phyloP scores from a whole-genome alignment of 148 eudicot genomes.

The Cornus florida region DNA sequence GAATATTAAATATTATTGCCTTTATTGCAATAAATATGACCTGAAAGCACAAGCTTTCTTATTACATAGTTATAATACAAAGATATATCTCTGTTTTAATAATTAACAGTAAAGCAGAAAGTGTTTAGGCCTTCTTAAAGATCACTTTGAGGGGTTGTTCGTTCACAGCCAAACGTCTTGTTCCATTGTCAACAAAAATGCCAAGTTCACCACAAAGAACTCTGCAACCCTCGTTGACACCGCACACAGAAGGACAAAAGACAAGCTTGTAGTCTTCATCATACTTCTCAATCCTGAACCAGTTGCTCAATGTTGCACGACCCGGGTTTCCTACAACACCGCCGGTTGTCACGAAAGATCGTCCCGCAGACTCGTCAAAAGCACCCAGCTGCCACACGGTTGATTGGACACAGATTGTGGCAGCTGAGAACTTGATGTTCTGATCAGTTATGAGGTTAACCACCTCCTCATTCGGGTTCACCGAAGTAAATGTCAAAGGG shows the following conservation, averaged over 20 bases:
- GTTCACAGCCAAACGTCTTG: constrained; percentile 27
- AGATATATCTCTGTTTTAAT: background rate
- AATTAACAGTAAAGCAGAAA: background rate
- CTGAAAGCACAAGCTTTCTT: too few relatives aligned
- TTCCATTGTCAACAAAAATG: constrained; percentile 29
- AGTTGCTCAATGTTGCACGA: constrained; percentile 17
- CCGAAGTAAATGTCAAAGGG: constrained; percentile 20
- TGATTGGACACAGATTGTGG: constrained; percentile 22
- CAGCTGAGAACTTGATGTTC: constrained; percentile 24
- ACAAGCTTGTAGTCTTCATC: constrained; percentile 34
- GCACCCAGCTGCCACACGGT: constrained; percentile 20
- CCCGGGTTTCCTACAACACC: constrained; percentile 29
- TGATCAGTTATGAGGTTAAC: constrained; percentile 18
- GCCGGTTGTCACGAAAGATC: constrained; percentile 5
- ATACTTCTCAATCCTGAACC: constrained; percentile 43
- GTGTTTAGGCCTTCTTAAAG: constrained; percentile 28
- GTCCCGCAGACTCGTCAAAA: background rate
- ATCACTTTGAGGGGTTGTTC: constrained; percentile 30
- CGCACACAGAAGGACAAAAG: constrained; percentile 43
- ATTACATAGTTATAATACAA: too few relatives aligned
- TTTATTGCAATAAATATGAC: too few relatives aligned
- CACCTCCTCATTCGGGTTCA: background rate
- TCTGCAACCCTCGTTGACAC: constrained; percentile 11
- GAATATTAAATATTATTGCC: too few relatives aligned
- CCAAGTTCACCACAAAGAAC: constrained; percentile 37